phyloP scores from a whole-genome alignment of 2,329 filamentous ascomycete species.

The Rasamsonia emersonii region DNA sequence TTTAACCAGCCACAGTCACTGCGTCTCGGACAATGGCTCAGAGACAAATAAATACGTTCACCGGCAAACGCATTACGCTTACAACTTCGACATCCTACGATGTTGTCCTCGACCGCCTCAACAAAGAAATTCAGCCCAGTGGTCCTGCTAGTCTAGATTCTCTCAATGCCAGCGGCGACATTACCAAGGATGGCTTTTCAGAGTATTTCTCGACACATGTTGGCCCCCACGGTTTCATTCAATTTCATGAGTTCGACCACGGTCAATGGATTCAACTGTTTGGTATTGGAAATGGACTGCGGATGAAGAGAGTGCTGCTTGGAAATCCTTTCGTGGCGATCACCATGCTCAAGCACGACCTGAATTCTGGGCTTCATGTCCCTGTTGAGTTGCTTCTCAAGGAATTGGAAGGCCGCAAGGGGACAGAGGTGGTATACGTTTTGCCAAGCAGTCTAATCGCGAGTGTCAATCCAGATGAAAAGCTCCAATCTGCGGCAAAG shows the following conservation, averaged over 20 bases:
- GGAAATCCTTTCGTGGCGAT: not conserved
- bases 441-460: conserved; percentile 3
- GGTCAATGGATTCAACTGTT: no score
- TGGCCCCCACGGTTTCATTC: no score
- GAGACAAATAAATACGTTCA: not conserved
- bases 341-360: conserved; percentile 1
- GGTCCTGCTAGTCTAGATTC: not conserved
- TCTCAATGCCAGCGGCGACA: not conserved
- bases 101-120: not conserved
- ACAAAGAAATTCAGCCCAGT: not conserved
- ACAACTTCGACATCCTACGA: not conserved
- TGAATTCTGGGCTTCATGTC: not conserved
- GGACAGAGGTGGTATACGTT: not conserved
- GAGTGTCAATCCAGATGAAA: no score
- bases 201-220: not conserved
- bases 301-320: no score
- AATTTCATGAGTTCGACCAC: no score
- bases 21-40: conserved; percentile 2
- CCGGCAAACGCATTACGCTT: not conserved
- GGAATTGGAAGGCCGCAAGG: not conserved
- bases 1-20: no score
- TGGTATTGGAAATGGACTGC: no score
- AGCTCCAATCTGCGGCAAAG: no score
- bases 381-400: conserved; percentile 1
- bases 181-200: not conserved